Evolutionary conservation across 2,329 filamentous ascomycete genomes (phyloP), one percentile per base, ranked within the genome.

Genomic region (Cordyceps tenuipes): DNA sequence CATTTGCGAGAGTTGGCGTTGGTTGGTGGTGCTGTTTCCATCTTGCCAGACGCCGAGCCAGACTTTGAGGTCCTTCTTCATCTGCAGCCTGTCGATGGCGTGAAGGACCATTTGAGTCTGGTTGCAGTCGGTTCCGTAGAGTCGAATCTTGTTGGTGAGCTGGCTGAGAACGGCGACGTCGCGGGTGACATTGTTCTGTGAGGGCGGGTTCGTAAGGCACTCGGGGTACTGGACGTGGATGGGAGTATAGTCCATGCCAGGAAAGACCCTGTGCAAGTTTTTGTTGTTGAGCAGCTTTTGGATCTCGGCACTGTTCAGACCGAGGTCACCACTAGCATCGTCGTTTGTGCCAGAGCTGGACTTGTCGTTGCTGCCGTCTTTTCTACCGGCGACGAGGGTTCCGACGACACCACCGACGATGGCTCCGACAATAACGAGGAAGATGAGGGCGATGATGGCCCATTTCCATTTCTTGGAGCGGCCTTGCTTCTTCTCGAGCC

Each of bases 11-110:
- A 97, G 77, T 70, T 97, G 93, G 7, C 93, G 87, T 19, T 80
- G 76, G 68, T 94, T 96, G 61, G 93, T 96, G 0, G 90, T 95
- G 9, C 77, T 72, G 72, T 97, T 96, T 60, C 77, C 81, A 69
- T 94, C 91, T 63, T 96, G 87, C 90, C 92, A 97, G 3, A 97
- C 92, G 17, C 93, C 93, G 49, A 97, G 78, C 93, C 93, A 97
- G 63, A 97, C 79, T 72, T 95, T 96, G 77, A 96, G 85, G 1
- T 77, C 78, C 60, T 83, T 79, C 59, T 88, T 81, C 66, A 97
- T 76, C 57, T 87, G 79, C 13, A 97, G 80, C 55, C 81, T 81
- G 61, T 89, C 79, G 66, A 97, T 87, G 21, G 92, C 87, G 67
- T 94, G 87, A 9, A 97, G 77, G 0, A 95, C 84, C 89, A 97